Base-by-base conservation (phyloP, 1,284 basidiomycete genomes). In the Sanghuangporus baumii region DNA sequence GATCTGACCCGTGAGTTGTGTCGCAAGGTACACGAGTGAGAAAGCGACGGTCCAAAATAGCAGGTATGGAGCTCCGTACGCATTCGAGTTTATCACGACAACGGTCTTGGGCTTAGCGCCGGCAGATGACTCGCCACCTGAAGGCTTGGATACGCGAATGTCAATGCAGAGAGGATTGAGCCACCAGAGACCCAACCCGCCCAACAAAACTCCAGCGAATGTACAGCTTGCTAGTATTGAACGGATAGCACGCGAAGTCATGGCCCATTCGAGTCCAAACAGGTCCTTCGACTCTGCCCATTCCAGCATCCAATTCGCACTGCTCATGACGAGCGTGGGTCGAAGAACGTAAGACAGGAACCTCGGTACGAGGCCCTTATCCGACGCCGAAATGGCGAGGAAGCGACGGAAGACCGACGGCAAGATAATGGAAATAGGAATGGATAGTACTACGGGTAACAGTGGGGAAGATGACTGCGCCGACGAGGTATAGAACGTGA, bases 71-170 rank as follows among this genome's bases (percentile, higher is more conserved):
- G 94, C 87, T 2, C 95, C 97, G 68, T 89, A 93, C 0, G 91
- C 86, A 73, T 99, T 98, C 0, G 91, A 91, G 70, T 91, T 97
- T 0, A 96, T 95, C 1, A 94, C 76, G 0, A 98, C 82, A 20
- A 51, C 62, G 0, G 52, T 61, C 18, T 64, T 56, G 51, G 63
- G 61, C 8, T 67, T 46, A 31, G 57, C 41, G n/a, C 50, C 51
- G 18, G 41, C 52, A n/a, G 12, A 6, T 55, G 52, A 50, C 34
- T 65, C 54, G 11, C 62, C 62, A 31, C 63, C 50, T 7, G 67
- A 71, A 1, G 37, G 38, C 16, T 61, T 41, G 6, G 34, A 65
- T 26, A 52, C 63, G 4, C 61, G 55, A 60, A 95, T 75, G 64
- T 90, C 80, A 57, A 96, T 76, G 70, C 88, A 93, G 11, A 94